These are phyloP conservation scores for Polyporus arcularius DNA, from an alignment of 768 basidiomycete species.

Conservation along the genomic window DNA sequence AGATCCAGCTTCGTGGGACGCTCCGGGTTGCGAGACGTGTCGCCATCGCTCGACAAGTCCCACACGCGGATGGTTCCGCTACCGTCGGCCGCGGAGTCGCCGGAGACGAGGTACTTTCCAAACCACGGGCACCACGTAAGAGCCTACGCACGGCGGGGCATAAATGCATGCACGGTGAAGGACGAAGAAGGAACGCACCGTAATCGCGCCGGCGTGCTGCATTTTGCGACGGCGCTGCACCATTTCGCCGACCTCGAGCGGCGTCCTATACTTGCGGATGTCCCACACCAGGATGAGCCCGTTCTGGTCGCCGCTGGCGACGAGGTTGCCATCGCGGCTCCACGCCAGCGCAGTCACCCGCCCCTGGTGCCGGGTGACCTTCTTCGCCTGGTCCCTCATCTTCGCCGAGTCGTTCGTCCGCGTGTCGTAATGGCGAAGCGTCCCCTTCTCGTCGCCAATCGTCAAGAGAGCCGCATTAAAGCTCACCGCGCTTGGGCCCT, in stretches of 20 bases:
- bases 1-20: slow-evolving; percentile 47
- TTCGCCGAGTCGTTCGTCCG: slow-evolving; percentile 47
- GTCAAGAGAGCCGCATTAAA: slow-evolving; percentile 71
- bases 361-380: slow-evolving; percentile 67
- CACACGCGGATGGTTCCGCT: slow-evolving; percentile 56
- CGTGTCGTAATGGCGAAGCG: slow-evolving; percentile 75
- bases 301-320: slow-evolving; percentile 77
- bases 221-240: slow-evolving; percentile 65
- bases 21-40: slow-evolving; percentile 39
- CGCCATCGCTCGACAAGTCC: slow-evolving; percentile 48
- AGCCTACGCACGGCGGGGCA: slow-evolving; percentile 36
- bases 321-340: slow-evolving; percentile 63
- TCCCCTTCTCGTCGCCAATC: slow-evolving; percentile 66
- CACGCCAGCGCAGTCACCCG: slow-evolving; percentile 67
- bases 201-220: slow-evolving; percentile 63
- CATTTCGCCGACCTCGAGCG: slow-evolving; percentile 57
- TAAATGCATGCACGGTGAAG: neutral
- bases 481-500: slow-evolving; percentile 60
- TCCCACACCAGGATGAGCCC: slow-evolving; percentile 84
- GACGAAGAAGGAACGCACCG: slow-evolving; percentile 37
- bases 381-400: slow-evolving; percentile 61
- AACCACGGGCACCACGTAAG: slow-evolving; percentile 65
- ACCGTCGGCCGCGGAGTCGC: slow-evolving; percentile 39
- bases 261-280: slow-evolving; percentile 44
- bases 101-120: slow-evolving; percentile 50